phyloP scores from a whole-genome alignment of 2,329 filamentous ascomycete species.

The Penicillium aurantiogriseum region DNA sequence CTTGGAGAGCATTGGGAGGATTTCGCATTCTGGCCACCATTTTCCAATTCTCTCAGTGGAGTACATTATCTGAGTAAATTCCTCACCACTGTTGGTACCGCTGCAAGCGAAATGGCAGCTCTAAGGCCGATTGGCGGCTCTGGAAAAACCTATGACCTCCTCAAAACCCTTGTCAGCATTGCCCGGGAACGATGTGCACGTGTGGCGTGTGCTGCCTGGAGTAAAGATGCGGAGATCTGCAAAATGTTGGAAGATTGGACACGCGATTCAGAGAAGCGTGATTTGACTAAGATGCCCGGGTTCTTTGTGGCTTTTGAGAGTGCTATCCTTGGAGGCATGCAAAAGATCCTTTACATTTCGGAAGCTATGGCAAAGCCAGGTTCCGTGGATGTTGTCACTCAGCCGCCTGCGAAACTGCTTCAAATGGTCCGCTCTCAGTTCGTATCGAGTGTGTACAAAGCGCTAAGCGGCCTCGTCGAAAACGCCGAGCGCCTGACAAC shows the following conservation, averaged over 20 bases:
- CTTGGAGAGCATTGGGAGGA: constrained; percentile 87
- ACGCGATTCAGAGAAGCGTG: constrained; percentile 73
- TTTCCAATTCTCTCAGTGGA: constrained; percentile 88
- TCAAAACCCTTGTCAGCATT: constrained; percentile 72
- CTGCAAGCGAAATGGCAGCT: constrained; percentile 79
- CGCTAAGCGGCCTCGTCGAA: constrained; percentile 92
- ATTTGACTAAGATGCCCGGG: constrained; percentile 86
- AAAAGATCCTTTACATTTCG: constrained; percentile 91
- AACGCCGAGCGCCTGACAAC: constrained; percentile 80
- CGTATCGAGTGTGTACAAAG: constrained; percentile 89
- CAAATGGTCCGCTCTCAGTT: constrained; percentile 92
- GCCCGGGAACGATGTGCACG: constrained; percentile 82
- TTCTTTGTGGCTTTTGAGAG: constrained; percentile 84
- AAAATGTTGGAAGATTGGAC: constrained; percentile 94
- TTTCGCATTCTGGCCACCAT: constrained; percentile 93
- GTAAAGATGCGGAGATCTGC: constrained; percentile 86
- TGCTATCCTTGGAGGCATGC: constrained; percentile 77
- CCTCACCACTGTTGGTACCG: constrained; percentile 77
- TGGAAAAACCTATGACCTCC: constrained; percentile 61
- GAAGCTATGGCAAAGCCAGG: constrained; percentile 76
- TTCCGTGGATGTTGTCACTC: constrained; percentile 73
- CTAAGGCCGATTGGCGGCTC: constrained; percentile 64
- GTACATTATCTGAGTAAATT: constrained; percentile 85
- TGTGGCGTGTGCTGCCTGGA: constrained; percentile 88
- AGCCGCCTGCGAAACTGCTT: constrained; percentile 81